These are phyloP conservation scores for Colletotrichum zoysiae DNA, from an alignment of 2,329 filamentous ascomycete species.

Conservation along the genomic window DNA sequence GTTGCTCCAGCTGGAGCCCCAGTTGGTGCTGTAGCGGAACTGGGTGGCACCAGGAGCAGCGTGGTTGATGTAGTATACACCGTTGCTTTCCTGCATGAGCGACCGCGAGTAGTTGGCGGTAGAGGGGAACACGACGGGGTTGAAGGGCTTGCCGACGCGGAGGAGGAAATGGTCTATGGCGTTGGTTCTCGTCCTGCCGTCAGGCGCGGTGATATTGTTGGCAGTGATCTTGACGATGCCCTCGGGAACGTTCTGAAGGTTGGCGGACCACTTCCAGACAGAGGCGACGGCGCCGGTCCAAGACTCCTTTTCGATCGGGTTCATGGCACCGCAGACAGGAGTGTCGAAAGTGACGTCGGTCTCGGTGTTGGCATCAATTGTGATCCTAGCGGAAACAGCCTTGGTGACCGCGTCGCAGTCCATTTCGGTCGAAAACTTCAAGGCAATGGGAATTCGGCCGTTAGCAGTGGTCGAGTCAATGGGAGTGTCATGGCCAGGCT, in stretches of 20 bases:
- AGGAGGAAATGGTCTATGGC: conserved; percentile 70
- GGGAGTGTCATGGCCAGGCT: conserved; percentile 71
- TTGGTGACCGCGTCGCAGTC: conserved; percentile 67
- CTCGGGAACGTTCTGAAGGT: conserved; percentile 67
- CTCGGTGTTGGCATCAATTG: conserved; percentile 58
- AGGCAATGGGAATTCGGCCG: conserved; percentile 53
- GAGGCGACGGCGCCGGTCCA: conserved; percentile 66
- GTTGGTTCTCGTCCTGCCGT: conserved; percentile 57
- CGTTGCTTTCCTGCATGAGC: conserved; percentile 58
- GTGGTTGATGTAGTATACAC: conserved; percentile 64
- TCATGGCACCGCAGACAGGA: conserved; percentile 59
- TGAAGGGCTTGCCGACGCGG: conserved; percentile 68
- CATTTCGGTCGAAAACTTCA: conserved; percentile 73
- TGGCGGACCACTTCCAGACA: conserved; percentile 65
- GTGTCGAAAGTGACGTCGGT: conserved; percentile 59
- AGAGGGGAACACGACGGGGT: conserved; percentile 70
- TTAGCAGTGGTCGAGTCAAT: conserved; percentile 65
- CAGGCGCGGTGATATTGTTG: conserved; percentile 62
- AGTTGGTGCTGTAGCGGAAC: conserved; percentile 73
- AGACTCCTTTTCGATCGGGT: conserved; percentile 48
- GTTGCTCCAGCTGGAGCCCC: conserved; percentile 68
- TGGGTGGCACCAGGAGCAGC: conserved; percentile 71
- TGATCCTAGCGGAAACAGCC: conserved; percentile 65
- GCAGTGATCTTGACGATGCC: conserved; percentile 71
- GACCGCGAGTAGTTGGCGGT: conserved; percentile 65